Base-by-base conservation (phyloP, 2,329 filamentous ascomycete species). In the Chrysoporthe austroafricana region DNA sequence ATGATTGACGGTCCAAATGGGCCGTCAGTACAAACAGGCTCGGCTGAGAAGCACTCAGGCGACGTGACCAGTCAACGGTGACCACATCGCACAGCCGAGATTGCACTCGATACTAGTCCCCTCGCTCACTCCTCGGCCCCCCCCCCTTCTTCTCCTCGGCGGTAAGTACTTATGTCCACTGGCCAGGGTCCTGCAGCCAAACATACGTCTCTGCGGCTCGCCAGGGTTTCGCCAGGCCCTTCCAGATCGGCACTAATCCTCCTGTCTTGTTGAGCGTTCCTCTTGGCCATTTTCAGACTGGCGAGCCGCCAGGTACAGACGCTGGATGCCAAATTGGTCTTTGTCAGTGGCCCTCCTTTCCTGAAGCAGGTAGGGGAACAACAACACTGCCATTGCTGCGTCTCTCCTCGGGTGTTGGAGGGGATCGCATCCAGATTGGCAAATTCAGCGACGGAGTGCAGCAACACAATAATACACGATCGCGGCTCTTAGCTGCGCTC, bases 221-320 rank as follows among this genome's bases (percentile, higher is more conserved):
- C 54, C n/a, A 39, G 54, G 32, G 32, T 32, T 32, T n/a, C 6
- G 6, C 54, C n/a, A 57, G 54, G 32, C 54, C 54, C 18, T 39
- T 57, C 54, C 54, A 57, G 34, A 39, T 21, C 54, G 34, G 54
- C 54, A 57, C 16, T 21, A 54, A 54, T 54, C 50, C 50, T 54
- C 50, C 50, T 34, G 7, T 54, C 50, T 54, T 34, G 50, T 32
- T 32, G 50, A 32, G 21, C 11, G 50, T 32, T 16, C 50, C 50
- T 32, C 14, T 34, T 4, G 50, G 14, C 13, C 26, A 32, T 13
- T 54, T 54, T 54, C 26, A 54, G 50, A 54, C 50, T 54, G 50
- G 50, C 26, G 14, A 21, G 13, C 50, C 9, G 26, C 50, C 26
- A 7, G 50, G 26, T 26, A 26, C 26, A 54, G 21, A 54, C 13